Evolutionary conservation across 2,329 filamentous ascomycete genomes (phyloP), one percentile per base, ranked within the genome.

Genomic region (Sporothrix euskadiensis): DNA sequence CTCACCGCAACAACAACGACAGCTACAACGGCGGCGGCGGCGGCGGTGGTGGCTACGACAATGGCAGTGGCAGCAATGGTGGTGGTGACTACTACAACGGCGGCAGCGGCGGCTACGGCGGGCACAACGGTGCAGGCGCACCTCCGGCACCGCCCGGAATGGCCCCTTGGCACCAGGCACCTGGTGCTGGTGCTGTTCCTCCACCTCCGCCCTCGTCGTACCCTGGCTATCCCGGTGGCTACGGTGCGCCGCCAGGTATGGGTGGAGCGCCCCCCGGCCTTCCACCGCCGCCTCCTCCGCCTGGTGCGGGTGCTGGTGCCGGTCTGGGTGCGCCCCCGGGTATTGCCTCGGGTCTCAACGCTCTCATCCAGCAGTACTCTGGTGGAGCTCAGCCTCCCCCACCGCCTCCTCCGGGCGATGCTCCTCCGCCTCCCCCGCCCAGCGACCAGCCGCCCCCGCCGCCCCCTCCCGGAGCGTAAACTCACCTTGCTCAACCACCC

Each of bases 331-430:
- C 84, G 73, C 86, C 86, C 44, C 85, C 88, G 77, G 86, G 83
- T 75, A 82, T 88, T 32, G 81, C 82, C 57, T 86, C 86, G 74
- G 88, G 88, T 52, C 83, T 91, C 74, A 90, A 87, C 78, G 88
- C 88, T 71, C 84, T 93, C 74, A 90, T 92, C 77, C 88, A 91
- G 80, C 89, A 90, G 78, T 92, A 82, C 68, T 80, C 80, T 47
- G 79, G 78, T 19, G 77, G 77, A 1, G 73, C 73, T 19, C 73
- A 69, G 9, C 75, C 75, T 4, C 76, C 76, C n/a, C 74, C 74
- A 9, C 74, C 74, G 9, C 75, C 76, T 22, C 75, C 75, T 7
- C 71, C 76, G 0, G 79, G 79, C 26, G 80, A 80, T 49, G 79
- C 80, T 1, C 75, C 76, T n/a, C 81, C 81, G 1, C 80, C 80